Base-by-base conservation (phyloP, 148 eudicot species). In the Fagopyrum esculentum region DNA sequence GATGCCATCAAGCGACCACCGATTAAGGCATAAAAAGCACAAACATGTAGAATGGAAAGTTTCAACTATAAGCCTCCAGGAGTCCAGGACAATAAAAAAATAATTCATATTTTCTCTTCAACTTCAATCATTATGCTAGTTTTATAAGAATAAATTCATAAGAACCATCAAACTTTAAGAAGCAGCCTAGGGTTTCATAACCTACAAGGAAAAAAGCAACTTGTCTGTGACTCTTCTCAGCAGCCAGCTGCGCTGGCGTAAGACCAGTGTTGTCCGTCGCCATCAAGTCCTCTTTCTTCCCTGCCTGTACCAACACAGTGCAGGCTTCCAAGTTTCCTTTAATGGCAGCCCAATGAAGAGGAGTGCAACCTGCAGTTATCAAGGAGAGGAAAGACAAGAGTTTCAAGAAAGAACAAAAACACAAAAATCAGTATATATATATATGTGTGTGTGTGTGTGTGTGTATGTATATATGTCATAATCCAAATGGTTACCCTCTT, bases 191-290 rank as follows among this genome's bases (percentile, higher is more conserved):
- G 45, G 71, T 66, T 66, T 17, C 45, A 66, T 16, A 50, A 90
- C 99, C 85, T 84, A 96, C 99, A 87, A 96, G 99, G 86, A 96
- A 96, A 90, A 96, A 96, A 52, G 99, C 99, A 77, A 96, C 98
- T 96, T 96, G 99, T 90, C 91, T 83, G 83, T 90, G 97, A 86
- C 86, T 96, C 81, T 96, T 96, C 79, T 96, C 99, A 59, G 99
- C 78, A 59, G 99, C 99, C 83, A 93, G 89, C 75, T 96, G 99
- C 4, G 99, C 99, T 35, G 98, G 97, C 16, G 99, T 96, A 61
- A 90, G 89, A 76, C 98, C 98, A 19, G 96, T 90, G 75, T 90
- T 92, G 78, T 96, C 99, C 8, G 94, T 85, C 77, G 89, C 86
- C 73, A 84, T 78, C 74, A 96, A 81, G 78, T 96, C 99, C 82